Conservation (phyloP, 345 rosid species). For the Salix viminalis region DNA sequence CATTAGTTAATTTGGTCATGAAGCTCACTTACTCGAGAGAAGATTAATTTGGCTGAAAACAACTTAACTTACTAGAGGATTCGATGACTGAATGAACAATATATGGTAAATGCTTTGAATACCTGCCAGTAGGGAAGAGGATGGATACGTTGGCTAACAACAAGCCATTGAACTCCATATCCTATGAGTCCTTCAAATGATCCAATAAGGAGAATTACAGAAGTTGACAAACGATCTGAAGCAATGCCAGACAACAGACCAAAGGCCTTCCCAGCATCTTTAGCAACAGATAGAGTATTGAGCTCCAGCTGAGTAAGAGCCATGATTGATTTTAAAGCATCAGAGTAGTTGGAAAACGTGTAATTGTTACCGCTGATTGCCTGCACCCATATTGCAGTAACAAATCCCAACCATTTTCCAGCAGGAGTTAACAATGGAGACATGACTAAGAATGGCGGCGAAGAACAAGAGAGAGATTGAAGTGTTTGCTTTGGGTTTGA, state of each 20-base stretch:
- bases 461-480: neutral
- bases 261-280: slow-evolving; percentile 63
- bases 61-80: no score
- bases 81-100: no score
- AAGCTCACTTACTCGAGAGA: no score
- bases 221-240: slow-evolving; percentile 42
- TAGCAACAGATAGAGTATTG: slow-evolving; percentile 53
- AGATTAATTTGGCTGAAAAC: no score
- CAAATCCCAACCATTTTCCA: slow-evolving; percentile 63
- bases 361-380: slow-evolving; percentile 59
- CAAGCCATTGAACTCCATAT: slow-evolving; percentile 71
- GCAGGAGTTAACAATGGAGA: slow-evolving; percentile 13
- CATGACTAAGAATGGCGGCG: neutral
- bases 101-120: neutral
- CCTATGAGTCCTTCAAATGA: slow-evolving; percentile 49
- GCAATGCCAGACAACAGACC: slow-evolving; percentile 62
- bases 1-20: no score
- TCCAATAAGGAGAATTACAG: slow-evolving; percentile 43
- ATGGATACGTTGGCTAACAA: slow-evolving; percentile 41
- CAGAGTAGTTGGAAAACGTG: slow-evolving; percentile 60
- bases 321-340: slow-evolving; percentile 58
- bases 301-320: slow-evolving; percentile 49
- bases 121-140: slow-evolving; percentile 70
- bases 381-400: slow-evolving; percentile 61
- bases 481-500: neutral